These are phyloP conservation scores for Monosporascus sp. DNA, from an alignment of 2,329 filamentous ascomycete genomes.

Conservation along the genomic window DNA sequence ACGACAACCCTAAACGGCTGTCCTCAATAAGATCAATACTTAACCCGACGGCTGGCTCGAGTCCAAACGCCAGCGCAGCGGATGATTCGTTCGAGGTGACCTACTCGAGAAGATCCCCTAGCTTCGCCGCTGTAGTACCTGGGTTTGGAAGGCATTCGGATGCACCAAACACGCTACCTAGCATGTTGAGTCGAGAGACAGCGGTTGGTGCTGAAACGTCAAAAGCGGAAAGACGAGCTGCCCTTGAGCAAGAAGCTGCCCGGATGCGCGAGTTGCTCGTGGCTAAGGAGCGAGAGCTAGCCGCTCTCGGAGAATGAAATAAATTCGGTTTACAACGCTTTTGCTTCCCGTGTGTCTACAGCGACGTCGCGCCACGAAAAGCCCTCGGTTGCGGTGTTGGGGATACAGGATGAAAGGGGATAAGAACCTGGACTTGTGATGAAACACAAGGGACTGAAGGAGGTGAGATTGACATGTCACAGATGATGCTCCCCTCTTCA, in stretches of 20 bases:
- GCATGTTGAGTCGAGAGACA: constrained; percentile 22
- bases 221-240: constrained; percentile 59
- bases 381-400: not conserved
- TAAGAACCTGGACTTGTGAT: too few species aligned
- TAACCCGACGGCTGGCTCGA: constrained; percentile 45
- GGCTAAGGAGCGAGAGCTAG: constrained; percentile 70
- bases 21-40: constrained; percentile 74
- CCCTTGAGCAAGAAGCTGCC: constrained; percentile 69
- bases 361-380: too few species aligned
- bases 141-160: constrained; percentile 37
- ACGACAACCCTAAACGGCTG: constrained; percentile 54
- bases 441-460: too few species aligned
- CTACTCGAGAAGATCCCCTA: constrained; percentile 6
- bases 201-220: constrained; percentile 43
- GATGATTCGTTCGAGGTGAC: constrained; percentile 36
- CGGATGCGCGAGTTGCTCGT: constrained; percentile 68
- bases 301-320: constrained; percentile 37
- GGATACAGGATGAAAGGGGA: not conserved
- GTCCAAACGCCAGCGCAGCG: constrained; percentile 15
- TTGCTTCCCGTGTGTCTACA: too few species aligned
- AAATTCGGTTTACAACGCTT: too few species aligned
- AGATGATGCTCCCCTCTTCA: too few species aligned
- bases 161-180: constrained; percentile 21
- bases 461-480: too few species aligned
- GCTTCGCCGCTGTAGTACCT: constrained; percentile 25